Conservation (phyloP, 306 rosid species). For the Sindora glabra region DNA sequence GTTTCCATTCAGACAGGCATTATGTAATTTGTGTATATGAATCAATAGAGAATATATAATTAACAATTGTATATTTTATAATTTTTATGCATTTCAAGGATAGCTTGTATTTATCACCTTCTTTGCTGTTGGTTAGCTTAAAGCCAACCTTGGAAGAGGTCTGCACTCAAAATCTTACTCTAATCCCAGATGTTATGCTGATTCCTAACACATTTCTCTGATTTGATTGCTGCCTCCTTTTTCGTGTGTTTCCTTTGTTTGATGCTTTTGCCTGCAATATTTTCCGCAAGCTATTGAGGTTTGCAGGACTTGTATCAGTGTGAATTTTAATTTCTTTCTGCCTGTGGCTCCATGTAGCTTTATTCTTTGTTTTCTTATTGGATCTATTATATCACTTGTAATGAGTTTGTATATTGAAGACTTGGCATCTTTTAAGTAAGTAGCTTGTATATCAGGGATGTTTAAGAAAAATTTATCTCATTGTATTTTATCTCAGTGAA, state of each 20-base stretch:
- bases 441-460: not conserved
- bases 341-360: not conserved
- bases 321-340: not conserved
- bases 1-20: not conserved
- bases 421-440: not conserved
- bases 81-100: not conserved
- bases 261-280: not conserved
- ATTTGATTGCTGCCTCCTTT: too few relatives aligned
- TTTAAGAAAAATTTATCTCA: not conserved
- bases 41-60: not conserved
- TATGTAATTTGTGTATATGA: not conserved
- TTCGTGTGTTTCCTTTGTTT: not conserved
- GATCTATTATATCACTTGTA: not conserved
- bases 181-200: conserved; percentile 11
- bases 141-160: conserved; percentile 5
- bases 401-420: not conserved
- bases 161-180: not conserved
- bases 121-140: not conserved
- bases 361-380: not conserved
- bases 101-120: not conserved
- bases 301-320: not conserved
- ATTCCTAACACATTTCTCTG: too few relatives aligned
- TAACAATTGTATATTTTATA: too few relatives aligned
- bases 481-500: not conserved
- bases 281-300: not conserved